phyloP scores from a whole-genome alignment of 805 yeast species.

The Metschnikowia henanensis region DNA sequence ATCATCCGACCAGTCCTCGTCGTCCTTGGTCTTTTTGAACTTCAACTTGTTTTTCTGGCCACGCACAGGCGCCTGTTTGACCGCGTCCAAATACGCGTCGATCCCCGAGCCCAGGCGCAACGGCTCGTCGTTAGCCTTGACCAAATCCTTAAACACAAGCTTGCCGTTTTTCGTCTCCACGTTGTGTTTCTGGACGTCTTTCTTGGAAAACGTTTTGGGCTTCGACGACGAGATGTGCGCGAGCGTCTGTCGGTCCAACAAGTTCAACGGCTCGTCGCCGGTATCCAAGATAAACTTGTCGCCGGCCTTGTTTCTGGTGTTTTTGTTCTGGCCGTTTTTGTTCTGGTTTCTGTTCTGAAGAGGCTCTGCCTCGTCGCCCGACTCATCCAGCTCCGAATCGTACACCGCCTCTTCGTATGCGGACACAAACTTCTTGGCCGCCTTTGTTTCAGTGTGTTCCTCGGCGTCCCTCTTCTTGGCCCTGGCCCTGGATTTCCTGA shows the following conservation, averaged over 20 bases:
- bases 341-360: slow-evolving; percentile 27
- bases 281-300: slow-evolving; percentile 76
- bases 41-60: slow-evolving; percentile 92
- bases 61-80: slow-evolving; percentile 88
- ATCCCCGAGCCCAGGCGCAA: slow-evolving; percentile 56
- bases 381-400: slow-evolving; percentile 59
- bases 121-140: slow-evolving; percentile 43
- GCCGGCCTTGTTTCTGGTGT: slow-evolving; percentile 26
- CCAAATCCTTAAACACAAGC: slow-evolving; percentile 58
- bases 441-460: slow-evolving; percentile 22
- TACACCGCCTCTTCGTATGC: slow-evolving; percentile 93
- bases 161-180: slow-evolving; percentile 59
- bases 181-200: slow-evolving; percentile 38
- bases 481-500: slow-evolving; percentile 82
- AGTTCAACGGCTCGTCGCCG: slow-evolving; percentile 78
- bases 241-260: slow-evolving; percentile 80
- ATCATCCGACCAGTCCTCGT: slow-evolving; percentile 49
- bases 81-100: slow-evolving; percentile 93
- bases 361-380: slow-evolving; percentile 44
- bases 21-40: slow-evolving; percentile 65
- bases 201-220: slow-evolving; percentile 60
- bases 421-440: slow-evolving; percentile 60
- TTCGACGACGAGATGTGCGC: slow-evolving; percentile 87
- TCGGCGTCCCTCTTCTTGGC: slow-evolving; percentile 68
- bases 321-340: slow-evolving; percentile 25